Conservation (phyloP, 192 early-diverging fungal genomes). For the Entophlyctis helioformis region DNA sequence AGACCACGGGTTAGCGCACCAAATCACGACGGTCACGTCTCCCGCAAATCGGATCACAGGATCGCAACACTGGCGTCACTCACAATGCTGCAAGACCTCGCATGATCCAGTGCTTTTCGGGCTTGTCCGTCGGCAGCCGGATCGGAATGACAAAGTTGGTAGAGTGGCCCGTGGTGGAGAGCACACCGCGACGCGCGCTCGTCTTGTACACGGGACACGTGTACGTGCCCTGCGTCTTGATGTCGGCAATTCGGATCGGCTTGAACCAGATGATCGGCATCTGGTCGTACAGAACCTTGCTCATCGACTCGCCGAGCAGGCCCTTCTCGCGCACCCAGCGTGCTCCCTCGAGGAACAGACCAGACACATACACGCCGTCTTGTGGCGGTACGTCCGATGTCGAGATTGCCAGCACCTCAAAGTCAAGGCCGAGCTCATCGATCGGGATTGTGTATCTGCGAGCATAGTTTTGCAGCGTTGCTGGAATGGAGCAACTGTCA, state of each 20-base stretch:
- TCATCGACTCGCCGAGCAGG: slow-evolving; percentile 34
- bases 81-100: slow-evolving; percentile 45
- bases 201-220: slow-evolving; percentile 55
- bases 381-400: slow-evolving; percentile 18
- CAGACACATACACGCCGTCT: slow-evolving; percentile 41
- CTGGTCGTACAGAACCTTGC: slow-evolving; percentile 46
- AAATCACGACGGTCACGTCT: not conserved
- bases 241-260: slow-evolving; percentile 26
- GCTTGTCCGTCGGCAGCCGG: slow-evolving; percentile 35
- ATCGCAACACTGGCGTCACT: slow-evolving; percentile 3
- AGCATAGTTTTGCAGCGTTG: slow-evolving; percentile 51
- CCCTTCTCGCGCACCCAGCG: slow-evolving; percentile 32
- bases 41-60: too few species aligned
- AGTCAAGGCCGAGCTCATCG: slow-evolving; percentile 44
- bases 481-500: slow-evolving; percentile 9
- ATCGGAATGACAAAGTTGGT: slow-evolving; percentile 53
- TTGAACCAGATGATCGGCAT: slow-evolving; percentile 59
- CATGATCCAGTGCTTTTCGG: slow-evolving; percentile 45
- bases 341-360: slow-evolving; percentile 47
- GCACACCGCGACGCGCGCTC: slow-evolving; percentile 42
- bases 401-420: slow-evolving; percentile 25
- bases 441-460: slow-evolving; percentile 48
- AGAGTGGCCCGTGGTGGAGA: slow-evolving; percentile 52
- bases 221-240: slow-evolving; percentile 22
- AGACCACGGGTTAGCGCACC: not conserved